These are phyloP conservation scores for Coprinopsis sp. DNA, from an alignment of 768 basidiomycete genomes.

Conservation along the genomic window DNA sequence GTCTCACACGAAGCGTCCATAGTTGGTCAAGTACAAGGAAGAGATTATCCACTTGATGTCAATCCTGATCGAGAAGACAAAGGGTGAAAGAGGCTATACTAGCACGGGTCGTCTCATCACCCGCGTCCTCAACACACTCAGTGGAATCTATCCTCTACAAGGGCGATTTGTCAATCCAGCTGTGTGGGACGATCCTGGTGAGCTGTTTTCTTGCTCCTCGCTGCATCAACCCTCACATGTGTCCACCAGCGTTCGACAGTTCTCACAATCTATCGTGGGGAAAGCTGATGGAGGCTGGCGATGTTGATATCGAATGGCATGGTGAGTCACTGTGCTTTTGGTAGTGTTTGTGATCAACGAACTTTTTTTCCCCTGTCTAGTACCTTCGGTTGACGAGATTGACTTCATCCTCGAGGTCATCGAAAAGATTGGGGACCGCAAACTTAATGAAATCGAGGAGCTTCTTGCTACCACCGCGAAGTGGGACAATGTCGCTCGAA, in stretches of 20 bases:
- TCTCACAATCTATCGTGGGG: slow-evolving; percentile 76
- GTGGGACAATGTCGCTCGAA: slow-evolving; percentile 66
- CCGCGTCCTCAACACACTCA: slow-evolving; percentile 69
- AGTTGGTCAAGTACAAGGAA: slow-evolving; percentile 69
- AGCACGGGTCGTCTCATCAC: slow-evolving; percentile 75
- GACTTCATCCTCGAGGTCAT: slow-evolving; percentile 77
- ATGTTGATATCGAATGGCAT: slow-evolving; percentile 88
- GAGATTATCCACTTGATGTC: slow-evolving; percentile 59
- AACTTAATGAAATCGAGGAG: slow-evolving; percentile 60
- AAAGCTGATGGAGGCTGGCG: slow-evolving; percentile 65
- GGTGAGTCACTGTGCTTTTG: slow-evolving; percentile 35
- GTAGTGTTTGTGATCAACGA: slow-evolving; percentile 9
- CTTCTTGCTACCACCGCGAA: slow-evolving; percentile 50
- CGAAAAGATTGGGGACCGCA: slow-evolving; percentile 59
- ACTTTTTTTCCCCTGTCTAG: slow-evolving; percentile 31
- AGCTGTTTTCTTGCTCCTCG: slow-evolving; percentile 16
- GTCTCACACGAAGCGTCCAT: slow-evolving; percentile 4
- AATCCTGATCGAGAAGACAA: slow-evolving; percentile 71
- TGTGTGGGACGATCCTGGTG: slow-evolving; percentile 77
- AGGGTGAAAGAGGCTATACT: slow-evolving; percentile 85
- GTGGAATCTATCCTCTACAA: slow-evolving; percentile 71
- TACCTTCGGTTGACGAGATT: slow-evolving; percentile 67
- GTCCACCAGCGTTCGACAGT: slow-evolving; percentile 50
- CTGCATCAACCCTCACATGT: slow-evolving; percentile 9
- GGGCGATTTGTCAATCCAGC: slow-evolving; percentile 75